These are phyloP conservation scores for Phytophthora tubulina DNA, from an alignment of 352 stramenopile species.

Conservation along the genomic window DNA sequence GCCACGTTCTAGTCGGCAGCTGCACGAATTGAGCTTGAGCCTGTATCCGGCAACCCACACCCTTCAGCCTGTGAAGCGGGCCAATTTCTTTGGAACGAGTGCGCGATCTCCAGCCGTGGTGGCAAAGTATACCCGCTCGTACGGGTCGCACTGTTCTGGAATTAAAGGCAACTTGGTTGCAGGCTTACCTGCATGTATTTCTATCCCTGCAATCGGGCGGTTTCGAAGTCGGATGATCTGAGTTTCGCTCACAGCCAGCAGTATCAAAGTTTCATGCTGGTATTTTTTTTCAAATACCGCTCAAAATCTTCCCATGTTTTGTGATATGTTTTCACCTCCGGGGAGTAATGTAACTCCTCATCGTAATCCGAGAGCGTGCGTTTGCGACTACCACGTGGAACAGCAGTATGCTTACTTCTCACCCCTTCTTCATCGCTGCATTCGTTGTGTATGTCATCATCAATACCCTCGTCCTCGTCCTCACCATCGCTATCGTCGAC, in stretches of 20 bases:
- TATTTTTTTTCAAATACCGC: conserved; percentile 1
- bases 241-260: background rate
- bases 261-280: background rate
- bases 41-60: background rate
- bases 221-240: conserved; percentile 1
- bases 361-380: background rate
- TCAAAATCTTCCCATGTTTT: conserved; percentile 8
- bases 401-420: too few species aligned
- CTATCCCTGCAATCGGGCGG: background rate
- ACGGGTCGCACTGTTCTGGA: conserved; percentile 3
- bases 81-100: conserved; percentile 3
- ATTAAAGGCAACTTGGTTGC: background rate
- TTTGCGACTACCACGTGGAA: background rate
- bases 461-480: too few species aligned
- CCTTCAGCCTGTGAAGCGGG: background rate
- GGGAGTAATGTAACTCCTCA: background rate
- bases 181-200: background rate
- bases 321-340: background rate
- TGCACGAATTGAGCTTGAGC: conserved; percentile 1
- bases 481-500: too few species aligned
- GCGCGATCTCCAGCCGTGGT: conserved; percentile 10
- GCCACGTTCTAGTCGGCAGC: background rate
- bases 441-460: too few species aligned
- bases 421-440: too few species aligned
- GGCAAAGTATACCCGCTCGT: conserved; percentile 20